Percentiles rank a stretch among this genome's conserved stretches.
Conservation (phyloP, 176 grass and related monocot species). For the Saccharum officinarum region DNA sequence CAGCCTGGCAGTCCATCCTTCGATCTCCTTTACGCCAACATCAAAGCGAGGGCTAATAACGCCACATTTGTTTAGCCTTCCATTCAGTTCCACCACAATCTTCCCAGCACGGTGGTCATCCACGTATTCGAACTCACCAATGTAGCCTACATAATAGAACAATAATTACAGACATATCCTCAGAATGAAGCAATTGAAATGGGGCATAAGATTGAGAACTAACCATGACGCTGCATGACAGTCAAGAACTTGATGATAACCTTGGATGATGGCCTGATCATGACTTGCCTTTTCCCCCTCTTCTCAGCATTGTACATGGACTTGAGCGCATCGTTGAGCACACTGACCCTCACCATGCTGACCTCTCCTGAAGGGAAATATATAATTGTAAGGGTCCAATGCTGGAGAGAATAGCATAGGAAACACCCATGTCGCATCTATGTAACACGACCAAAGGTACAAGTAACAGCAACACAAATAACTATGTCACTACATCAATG, state of each 20-base stretch:
- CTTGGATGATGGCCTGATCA: slow-evolving; percentile 81
- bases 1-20: slow-evolving; percentile 68
- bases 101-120: slow-evolving; percentile 78
- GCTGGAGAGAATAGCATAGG: neutral
- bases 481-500: neutral
- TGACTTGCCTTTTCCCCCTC: slow-evolving; percentile 72
- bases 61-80: slow-evolving; percentile 77
- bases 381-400: neutral
- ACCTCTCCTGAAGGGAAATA: slow-evolving; percentile 24
- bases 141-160: slow-evolving; percentile 47
- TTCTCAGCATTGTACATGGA: slow-evolving; percentile 92
- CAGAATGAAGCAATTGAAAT: neutral
- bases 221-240: slow-evolving; percentile 83
- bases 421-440: neutral
- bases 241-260: slow-evolving; percentile 83
- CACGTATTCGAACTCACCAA: slow-evolving; percentile 74
- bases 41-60: slow-evolving; percentile 80
- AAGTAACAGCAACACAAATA: neutral
- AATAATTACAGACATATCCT: neutral
- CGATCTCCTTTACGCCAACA: slow-evolving; percentile 73
- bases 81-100: slow-evolving; percentile 73
- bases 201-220: neutral
- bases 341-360: slow-evolving; percentile 71
- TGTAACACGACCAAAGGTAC: neutral
- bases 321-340: slow-evolving; percentile 78